Evolutionary conservation across 257 asterid species (phyloP).

Genomic region (Salvia splendens): DNA sequence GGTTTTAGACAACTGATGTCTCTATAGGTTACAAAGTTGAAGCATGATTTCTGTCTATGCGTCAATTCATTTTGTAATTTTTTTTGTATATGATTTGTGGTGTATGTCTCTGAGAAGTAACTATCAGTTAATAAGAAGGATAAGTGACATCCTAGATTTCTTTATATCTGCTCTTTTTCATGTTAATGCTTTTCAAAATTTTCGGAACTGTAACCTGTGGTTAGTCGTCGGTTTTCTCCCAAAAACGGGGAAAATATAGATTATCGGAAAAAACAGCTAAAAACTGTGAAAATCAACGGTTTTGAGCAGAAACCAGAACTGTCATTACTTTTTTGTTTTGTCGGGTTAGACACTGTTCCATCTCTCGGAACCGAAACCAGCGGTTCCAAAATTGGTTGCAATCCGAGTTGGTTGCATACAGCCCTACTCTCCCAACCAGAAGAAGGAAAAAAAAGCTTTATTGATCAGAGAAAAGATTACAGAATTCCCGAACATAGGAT

Average conservation of each 20-base stretch:
- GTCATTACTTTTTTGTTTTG: no score
- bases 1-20: slow-evolving; percentile 27
- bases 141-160: background rate
- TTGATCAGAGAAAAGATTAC: slow-evolving; percentile 26
- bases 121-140: slow-evolving; percentile 14
- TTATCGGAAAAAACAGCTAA: no score
- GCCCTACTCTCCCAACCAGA: background rate
- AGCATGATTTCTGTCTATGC: slow-evolving; percentile 13
- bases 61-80: slow-evolving; percentile 18
- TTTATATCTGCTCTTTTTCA: background rate
- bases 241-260: no score
- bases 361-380: no score
- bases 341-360: no score
- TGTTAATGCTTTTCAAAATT: background rate
- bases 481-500: slow-evolving; percentile 5
- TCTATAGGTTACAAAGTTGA: slow-evolving; percentile 13
- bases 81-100: slow-evolving; percentile 33
- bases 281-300: no score
- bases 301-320: no score
- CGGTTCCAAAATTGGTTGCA: no score
- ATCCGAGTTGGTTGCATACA: no score
- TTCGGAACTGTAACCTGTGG: no score
- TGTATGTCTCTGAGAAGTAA: slow-evolving; percentile 18
- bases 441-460: background rate
- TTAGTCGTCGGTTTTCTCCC: no score